Percentiles rank a stretch among this genome's conserved stretches.
Evolutionary conservation across 352 stramenopile species (phyloP).

Genomic region (Phytophthora foliorum): DNA sequence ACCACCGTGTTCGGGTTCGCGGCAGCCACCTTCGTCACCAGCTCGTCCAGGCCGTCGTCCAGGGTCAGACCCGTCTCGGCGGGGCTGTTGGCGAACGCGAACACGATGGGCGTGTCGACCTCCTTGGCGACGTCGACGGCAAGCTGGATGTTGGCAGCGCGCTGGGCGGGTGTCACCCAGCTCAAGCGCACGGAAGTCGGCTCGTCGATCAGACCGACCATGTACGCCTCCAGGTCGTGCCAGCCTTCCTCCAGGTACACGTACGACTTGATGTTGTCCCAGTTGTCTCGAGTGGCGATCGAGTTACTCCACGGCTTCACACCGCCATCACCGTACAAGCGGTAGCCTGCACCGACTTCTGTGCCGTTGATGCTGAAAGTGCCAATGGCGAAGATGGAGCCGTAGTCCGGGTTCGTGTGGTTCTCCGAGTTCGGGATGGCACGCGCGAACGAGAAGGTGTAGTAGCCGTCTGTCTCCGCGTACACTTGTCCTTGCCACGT

Average conservation of each 20-base stretch:
- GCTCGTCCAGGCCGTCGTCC: conserved; percentile 41
- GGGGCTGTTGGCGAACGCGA: conserved; percentile 44
- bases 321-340: conserved; percentile 34
- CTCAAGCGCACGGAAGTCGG: conserved; percentile 39
- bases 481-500: conserved; percentile 40
- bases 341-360: conserved; percentile 33
- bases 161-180: conserved; percentile 42
- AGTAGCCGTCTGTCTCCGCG: conserved; percentile 40
- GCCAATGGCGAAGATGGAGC: conserved; percentile 27
- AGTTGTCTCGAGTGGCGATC: conserved; percentile 42
- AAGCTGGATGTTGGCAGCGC: conserved; percentile 40
- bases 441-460: conserved; percentile 40
- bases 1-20: conserved; percentile 49
- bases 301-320: conserved; percentile 46
- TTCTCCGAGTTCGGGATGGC: conserved; percentile 40
- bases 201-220: conserved; percentile 39
- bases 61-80: conserved; percentile 33
- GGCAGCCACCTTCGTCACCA: conserved; percentile 36
- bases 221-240: conserved; percentile 36
- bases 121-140: conserved; percentile 42
- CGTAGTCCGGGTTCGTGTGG: conserved; percentile 40
- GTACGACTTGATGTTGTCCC: conserved; percentile 46
- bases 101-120: conserved; percentile 42
- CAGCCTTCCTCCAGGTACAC: conserved; percentile 39
- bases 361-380: conserved; percentile 35